These are phyloP conservation scores for Neofusicoccum laricinum DNA, from an alignment of 2,329 filamentous ascomycete genomes.

Conservation along the genomic window DNA sequence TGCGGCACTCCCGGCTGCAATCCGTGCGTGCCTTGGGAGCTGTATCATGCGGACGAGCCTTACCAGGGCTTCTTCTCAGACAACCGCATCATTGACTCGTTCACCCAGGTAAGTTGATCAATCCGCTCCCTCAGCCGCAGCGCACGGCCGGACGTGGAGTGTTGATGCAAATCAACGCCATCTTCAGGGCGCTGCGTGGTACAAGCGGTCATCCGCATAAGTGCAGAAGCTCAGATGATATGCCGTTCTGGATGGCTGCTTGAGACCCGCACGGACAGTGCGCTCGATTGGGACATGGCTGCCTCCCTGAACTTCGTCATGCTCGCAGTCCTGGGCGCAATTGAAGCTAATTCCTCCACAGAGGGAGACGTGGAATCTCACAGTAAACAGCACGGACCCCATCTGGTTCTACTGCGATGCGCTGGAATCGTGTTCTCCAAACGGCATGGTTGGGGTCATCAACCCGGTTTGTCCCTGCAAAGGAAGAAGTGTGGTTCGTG, in stretches of 20 bases:
- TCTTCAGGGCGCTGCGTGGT: too few species aligned
- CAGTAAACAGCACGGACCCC: conserved; percentile 33
- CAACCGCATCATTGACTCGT: conserved; percentile 25
- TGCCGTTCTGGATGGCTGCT: too few species aligned
- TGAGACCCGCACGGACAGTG: too few species aligned
- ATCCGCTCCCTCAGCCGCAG: too few species aligned
- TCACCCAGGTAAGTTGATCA: conserved; percentile 28
- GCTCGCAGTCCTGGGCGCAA: too few species aligned
- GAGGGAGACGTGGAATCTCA: conserved; percentile 27
- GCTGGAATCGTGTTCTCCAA: conserved; percentile 59
- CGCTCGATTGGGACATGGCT: too few species aligned
- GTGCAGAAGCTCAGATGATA: too few species aligned
- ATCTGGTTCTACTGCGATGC: conserved; percentile 50
- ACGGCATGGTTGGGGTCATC: conserved; percentile 73
- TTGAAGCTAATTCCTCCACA: not conserved
- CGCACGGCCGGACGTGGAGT: too few species aligned
- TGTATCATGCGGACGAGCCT: conserved; percentile 25
- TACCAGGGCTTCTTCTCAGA: conserved; percentile 32
- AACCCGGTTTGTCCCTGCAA: conserved; percentile 56
- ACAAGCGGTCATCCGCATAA: too few species aligned
- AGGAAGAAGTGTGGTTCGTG: not conserved
- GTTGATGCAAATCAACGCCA: not conserved
- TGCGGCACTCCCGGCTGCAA: conserved; percentile 20
- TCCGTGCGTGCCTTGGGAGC: conserved; percentile 41
- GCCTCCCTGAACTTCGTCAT: too few species aligned